Conservation (phyloP, 2,329 filamentous ascomycete species). For the Neobulgaria alba region DNA sequence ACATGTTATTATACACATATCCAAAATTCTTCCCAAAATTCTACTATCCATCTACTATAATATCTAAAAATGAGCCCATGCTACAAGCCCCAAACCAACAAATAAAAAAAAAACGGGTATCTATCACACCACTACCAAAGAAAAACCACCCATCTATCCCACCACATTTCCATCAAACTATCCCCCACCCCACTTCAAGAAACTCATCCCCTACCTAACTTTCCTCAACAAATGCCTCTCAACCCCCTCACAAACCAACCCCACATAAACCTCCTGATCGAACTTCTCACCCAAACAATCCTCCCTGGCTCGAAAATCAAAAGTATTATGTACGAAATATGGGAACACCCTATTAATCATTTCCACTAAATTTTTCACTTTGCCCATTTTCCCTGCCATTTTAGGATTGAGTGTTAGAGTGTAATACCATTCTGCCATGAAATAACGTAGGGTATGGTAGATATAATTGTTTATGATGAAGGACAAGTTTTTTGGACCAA, state of each 20-base stretch:
- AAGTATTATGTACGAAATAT: slow-evolving; percentile 6
- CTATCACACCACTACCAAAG: no score
- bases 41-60: no score
- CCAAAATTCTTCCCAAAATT: no score
- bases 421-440: background rate
- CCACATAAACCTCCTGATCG: slow-evolving; percentile 4
- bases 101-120: no score
- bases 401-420: background rate
- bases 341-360: slow-evolving; percentile 5
- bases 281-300: background rate
- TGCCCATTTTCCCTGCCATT: slow-evolving; percentile 1
- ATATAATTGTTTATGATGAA: background rate
- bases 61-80: no score
- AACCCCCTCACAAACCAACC: slow-evolving; percentile 5
- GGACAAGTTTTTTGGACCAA: background rate
- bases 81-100: no score
- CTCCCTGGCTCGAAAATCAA: slow-evolving; percentile 1
- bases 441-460: background rate
- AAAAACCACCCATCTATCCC: no score
- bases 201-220: background rate
- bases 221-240: background rate
- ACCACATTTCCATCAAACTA: no score
- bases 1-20: no score
- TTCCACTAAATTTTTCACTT: background rate
- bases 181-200: no score